Evolutionary conservation across 176 grass and related monocot species (phyloP).

Genomic region (Juncus inflexus): DNA sequence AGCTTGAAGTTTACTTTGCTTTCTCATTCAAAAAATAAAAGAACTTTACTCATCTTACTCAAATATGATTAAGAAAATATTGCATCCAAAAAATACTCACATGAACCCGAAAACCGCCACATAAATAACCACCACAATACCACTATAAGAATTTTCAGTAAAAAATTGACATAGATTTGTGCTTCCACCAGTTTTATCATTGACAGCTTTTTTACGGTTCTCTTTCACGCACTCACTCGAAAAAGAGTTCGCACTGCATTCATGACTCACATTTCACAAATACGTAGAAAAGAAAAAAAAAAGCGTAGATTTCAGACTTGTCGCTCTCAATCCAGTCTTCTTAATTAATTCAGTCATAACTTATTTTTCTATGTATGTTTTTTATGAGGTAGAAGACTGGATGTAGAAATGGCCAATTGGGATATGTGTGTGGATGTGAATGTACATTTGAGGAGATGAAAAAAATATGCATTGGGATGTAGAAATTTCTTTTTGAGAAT

Average conservation of each 20-base stretch:
- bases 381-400: neutral
- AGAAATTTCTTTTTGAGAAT: neutral
- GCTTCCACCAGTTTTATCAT: neutral
- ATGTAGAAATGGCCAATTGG: too few species aligned
- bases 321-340: constrained; percentile 6
- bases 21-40: too few species aligned
- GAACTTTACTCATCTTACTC: too few species aligned
- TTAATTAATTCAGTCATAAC: constrained; percentile 10
- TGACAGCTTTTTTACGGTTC: constrained; percentile 17
- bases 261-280: constrained; percentile 14
- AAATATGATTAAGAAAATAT: too few species aligned
- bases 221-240: neutral
- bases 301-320: constrained; percentile 18
- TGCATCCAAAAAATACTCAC: too few species aligned
- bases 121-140: too few species aligned
- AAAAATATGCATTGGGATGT: constrained; percentile 28
- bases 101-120: too few species aligned
- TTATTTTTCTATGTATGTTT: too few species aligned
- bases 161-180: too few species aligned
- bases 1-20: too few species aligned
- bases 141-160: too few species aligned
- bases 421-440: neutral
- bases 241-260: constrained; percentile 13
- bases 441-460: neutral
- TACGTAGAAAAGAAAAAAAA: neutral